Base-by-base conservation (phyloP, 768 basidiomycete genomes). In the Trametes maxima region DNA sequence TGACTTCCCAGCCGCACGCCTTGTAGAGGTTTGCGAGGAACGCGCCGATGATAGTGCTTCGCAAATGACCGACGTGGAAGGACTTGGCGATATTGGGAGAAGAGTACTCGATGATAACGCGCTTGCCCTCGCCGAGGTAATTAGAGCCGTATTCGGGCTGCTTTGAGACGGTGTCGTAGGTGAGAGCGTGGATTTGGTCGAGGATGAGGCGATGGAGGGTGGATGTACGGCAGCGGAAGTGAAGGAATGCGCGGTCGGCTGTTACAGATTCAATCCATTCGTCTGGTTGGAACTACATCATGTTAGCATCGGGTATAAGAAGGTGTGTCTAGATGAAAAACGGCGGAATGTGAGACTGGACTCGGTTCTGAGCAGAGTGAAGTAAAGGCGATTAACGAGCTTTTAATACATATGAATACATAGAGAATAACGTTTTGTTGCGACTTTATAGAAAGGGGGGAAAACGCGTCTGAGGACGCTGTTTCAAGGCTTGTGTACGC, bases 21-120 rank as follows among this genome's bases (percentile, higher is more conserved):
- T 87, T 89, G 80, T 98, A 96, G 43, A 98, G 68, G 75, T 98
- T 98, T 11, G 85, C 80, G 60, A 98, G 75, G 79, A 97, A 97
- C 0, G 92, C 89, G n/a, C 96, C 96, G 70, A 98, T 96, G 73
- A 99, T 99, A n/a, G 96, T 99, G 55, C 93, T 95, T 40, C 96
- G 85, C 61, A 98, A 77, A 75, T 98, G 96, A 14, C 96, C 97
- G 54, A 97, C 95, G 68, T 99, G 96, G 85, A 98, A 98, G 5
- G 90, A 89, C 73, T 99, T 99, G 19, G 96, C 96, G 67, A 98
- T 98, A 71, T 99, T 98, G 16, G 95, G 95, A 2, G 92, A 93
- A 1, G 94, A 97, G 75, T 92, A 98, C 75, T 98, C 96, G 69
- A 96, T 82, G 66, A 96, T 73, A 62, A 91, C 76, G 51, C 85